These are phyloP conservation scores for Purpureocillium takamizusanense DNA, from an alignment of 2,329 filamentous ascomycete genomes.

Conservation along the genomic window DNA sequence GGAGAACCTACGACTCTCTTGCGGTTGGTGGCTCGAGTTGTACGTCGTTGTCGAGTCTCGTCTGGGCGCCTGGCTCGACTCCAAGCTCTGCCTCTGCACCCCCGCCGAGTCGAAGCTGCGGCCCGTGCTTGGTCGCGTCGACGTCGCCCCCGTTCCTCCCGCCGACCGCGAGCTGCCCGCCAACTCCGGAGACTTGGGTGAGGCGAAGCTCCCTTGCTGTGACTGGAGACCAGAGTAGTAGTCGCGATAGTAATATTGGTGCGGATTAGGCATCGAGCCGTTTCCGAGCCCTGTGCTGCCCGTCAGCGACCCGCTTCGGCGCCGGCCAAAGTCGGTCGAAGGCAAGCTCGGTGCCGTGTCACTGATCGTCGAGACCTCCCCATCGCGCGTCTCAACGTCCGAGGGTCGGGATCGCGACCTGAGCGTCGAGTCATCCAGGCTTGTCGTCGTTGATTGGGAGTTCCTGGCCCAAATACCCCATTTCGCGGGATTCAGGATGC, in stretches of 20 bases:
- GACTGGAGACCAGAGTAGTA: constrained; percentile 31
- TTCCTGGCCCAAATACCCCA: constrained; percentile 37
- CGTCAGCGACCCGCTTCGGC: constrained; percentile 58
- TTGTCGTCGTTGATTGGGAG: constrained; percentile 50
- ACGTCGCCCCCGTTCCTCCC: constrained; percentile 25
- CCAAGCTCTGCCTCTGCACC: constrained; percentile 41
- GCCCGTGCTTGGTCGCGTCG: constrained; percentile 48
- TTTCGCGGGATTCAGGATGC: constrained; percentile 67
- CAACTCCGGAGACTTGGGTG: constrained; percentile 46
- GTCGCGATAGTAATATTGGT: constrained; percentile 48
- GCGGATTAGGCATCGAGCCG: constrained; percentile 33
- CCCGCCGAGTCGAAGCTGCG: constrained; percentile 49
- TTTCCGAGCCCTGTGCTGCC: constrained; percentile 11
- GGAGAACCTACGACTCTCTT: constrained; percentile 51
- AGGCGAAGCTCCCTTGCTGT: constrained; percentile 46
- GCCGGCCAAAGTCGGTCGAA: constrained; percentile 55
- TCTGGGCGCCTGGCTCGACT: constrained; percentile 34
- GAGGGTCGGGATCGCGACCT: constrained; percentile 36
- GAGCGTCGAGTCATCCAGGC: constrained; percentile 39
- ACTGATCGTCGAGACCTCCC: constrained; percentile 53
- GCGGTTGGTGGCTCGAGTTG: constrained; percentile 36
- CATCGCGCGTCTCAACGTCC: constrained; percentile 41
- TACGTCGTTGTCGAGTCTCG: constrained; percentile 49
- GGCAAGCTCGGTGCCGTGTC: constrained; percentile 55
- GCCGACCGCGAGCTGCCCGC: constrained; percentile 39